Base-by-base conservation (phyloP, 164 flowering plant genomes). In the Stephania cephalantha region DNA sequence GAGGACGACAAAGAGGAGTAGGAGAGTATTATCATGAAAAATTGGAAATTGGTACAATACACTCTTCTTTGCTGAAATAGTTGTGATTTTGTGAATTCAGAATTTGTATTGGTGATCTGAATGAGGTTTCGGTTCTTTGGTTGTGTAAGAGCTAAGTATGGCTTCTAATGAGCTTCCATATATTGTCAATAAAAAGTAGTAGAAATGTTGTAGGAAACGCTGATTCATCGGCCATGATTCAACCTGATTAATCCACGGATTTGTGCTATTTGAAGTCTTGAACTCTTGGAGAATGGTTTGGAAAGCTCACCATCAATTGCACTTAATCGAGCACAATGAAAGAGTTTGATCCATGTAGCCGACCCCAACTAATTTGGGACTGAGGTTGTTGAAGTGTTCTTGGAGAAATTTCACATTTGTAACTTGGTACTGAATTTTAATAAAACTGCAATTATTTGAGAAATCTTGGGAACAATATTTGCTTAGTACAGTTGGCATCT, bases 381-480 rank as follows among this genome's bases (percentile, higher is more conserved):
- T 25, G 25, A 25, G 25, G 25, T 25, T 25, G 25, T 25, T 25
- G 25, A 25, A 85, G 73, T 83, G 92, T 61, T 85, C 87, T 0
- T 86, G 91, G 90, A 91, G 78, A 83, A 88, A 79, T 72, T 91
- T 88, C 77, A 75, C 85, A 15, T 80, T 20, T 7, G 87, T 75
- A 31, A 12, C 30, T 44, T 71, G 35, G 8, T 67, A 58, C 45
- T 10, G 63, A 83, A 1, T 81, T 86, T 58, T 5, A 9, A 12
- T 55, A 55, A 17, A 55, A 12, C 4, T 18, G 13, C 13, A 48
- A 48, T 48, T 12, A 48, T 8, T 48, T 48, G 9, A 48, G 53
- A 48, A 8, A 48, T 50, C 12, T 10, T 10, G 13, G 15, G 3
- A 35, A 35, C 42, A 35, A 2, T 35, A 4, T 50, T 50, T 10